These are phyloP conservation scores for Coemansia sp. DNA, from an alignment of 192 early-diverging fungal genomes.

Conservation along the genomic window DNA sequence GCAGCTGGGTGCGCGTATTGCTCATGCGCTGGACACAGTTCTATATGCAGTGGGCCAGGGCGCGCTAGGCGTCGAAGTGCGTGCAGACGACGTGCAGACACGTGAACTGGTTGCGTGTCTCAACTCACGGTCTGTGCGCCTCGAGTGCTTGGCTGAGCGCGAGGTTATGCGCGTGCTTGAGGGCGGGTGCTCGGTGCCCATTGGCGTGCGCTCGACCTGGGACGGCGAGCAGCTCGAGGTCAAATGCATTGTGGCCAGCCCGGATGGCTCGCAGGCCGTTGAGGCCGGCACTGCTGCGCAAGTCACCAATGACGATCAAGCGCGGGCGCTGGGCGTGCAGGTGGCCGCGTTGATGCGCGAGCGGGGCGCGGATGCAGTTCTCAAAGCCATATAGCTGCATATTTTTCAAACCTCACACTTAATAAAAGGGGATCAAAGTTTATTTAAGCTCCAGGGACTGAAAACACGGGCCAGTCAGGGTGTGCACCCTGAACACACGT, in stretches of 20 bases:
- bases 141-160: constrained; percentile 80
- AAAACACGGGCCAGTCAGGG: constrained; percentile 39
- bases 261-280: constrained; percentile 73
- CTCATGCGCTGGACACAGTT: constrained; percentile 65
- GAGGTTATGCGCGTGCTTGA: constrained; percentile 84
- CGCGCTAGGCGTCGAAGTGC: constrained; percentile 82
- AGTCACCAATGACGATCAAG: constrained; percentile 14
- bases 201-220: constrained; percentile 77
- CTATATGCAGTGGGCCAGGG: constrained; percentile 94
- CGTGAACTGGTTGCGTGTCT: constrained; percentile 54
- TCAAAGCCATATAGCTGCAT: constrained; percentile 49
- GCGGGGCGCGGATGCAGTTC: constrained; percentile 57
- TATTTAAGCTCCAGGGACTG: not conserved
- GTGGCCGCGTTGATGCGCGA: constrained; percentile 54
- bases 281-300: constrained; percentile 41
- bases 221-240: constrained; percentile 46
- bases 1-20: constrained; percentile 66
- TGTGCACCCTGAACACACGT: constrained; percentile 9
- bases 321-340: constrained; percentile 47
- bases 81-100: constrained; percentile 61
- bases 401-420: no score
- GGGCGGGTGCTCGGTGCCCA: constrained; percentile 94
- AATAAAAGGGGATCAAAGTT: not conserved
- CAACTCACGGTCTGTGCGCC: constrained; percentile 62
- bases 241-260: constrained; percentile 66